Percentiles rank a stretch among this genome's conserved stretches.
These are phyloP conservation scores for Picochlorum sp. DNA, from an alignment of 139 green algal species.

Conservation along the genomic window DNA sequence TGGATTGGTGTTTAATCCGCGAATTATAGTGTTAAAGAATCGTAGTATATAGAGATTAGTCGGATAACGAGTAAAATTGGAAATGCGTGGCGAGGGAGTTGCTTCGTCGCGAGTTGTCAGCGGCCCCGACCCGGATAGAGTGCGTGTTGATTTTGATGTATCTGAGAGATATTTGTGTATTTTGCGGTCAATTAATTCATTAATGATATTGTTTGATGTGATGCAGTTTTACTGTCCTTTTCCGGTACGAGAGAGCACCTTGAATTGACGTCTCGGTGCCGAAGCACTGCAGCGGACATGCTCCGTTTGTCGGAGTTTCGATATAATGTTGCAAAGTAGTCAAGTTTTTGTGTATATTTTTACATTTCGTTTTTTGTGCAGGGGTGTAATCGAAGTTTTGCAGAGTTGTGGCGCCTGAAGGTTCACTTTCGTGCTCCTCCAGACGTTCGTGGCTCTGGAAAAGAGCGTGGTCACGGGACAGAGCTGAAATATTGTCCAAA, in stretches of 20 bases:
- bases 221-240: conserved; percentile 25
- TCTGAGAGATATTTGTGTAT: background rate
- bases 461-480: conserved; percentile 72
- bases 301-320: too few species aligned
- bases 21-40: too few species aligned
- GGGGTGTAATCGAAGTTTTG: conserved; percentile 71
- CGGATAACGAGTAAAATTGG: too few species aligned
- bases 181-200: background rate
- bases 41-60: too few species aligned
- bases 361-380: background rate
- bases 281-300: too few species aligned
- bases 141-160: background rate
- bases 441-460: conserved; percentile 66
- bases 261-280: too few species aligned
- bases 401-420: conserved; percentile 67
- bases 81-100: background rate
- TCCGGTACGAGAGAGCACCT: too few species aligned
- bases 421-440: conserved; percentile 68
- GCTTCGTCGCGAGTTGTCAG: conserved; percentile 11
- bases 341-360: background rate
- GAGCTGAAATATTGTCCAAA: conserved; percentile 73
- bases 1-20: too few species aligned
- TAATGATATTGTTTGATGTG: background rate
- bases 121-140: conserved; percentile 17
- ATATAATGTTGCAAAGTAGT: background rate